Evolutionary conservation across 306 rosid genomes (phyloP).

Genomic region (Cucumis cinereus): DNA sequence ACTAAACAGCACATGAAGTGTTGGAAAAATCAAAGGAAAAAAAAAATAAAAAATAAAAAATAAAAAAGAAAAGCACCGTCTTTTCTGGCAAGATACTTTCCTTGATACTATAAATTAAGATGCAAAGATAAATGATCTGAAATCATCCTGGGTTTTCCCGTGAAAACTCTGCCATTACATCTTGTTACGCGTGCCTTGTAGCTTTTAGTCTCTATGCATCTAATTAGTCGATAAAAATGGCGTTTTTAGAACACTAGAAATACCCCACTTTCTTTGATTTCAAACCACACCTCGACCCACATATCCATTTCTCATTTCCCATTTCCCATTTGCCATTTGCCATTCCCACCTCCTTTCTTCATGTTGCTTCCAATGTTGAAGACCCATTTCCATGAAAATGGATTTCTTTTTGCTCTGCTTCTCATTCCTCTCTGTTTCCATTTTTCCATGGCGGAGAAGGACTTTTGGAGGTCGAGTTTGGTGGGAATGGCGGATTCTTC

Average conservation of each 20-base stretch:
- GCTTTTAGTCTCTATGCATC: not conserved
- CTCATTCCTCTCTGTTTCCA: not conserved
- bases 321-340: not conserved
- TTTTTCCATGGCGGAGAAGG: constrained; percentile 24
- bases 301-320: not conserved
- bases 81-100: not conserved
- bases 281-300: not conserved
- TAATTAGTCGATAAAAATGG: not conserved
- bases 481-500: constrained; percentile 18
- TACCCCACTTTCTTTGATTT: not conserved
- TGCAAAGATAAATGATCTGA: not conserved
- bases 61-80: not conserved
- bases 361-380: not conserved
- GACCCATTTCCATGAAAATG: not conserved
- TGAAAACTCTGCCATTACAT: not conserved
- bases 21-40: not conserved
- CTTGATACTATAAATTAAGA: not conserved
- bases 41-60: no score
- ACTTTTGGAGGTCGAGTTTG: constrained; percentile 40
- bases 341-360: not conserved
- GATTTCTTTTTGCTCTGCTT: not conserved
- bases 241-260: not conserved
- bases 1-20: not conserved
- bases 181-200: constrained; percentile 3
- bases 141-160: not conserved